Percentiles rank a stretch among this genome's conserved stretches.
Evolutionary conservation across 106 monocot genomes (phyloP).

Genomic region (Hemerocallis citrina): DNA sequence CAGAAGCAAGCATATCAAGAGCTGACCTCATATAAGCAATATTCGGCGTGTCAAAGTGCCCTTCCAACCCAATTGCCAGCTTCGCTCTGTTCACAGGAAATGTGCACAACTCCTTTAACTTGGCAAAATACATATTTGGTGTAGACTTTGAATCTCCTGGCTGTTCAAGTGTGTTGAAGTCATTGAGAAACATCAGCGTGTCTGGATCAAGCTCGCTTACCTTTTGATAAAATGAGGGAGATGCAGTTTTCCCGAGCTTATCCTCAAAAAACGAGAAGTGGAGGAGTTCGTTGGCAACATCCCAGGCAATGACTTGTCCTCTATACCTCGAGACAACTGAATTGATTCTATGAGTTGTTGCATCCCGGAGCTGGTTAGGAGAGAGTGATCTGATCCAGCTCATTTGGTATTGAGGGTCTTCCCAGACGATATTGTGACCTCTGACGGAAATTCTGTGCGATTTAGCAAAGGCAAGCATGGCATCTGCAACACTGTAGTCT

Average conservation of each 20-base stretch:
- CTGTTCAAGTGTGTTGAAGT: slow-evolving; percentile 64
- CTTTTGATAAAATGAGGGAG: slow-evolving; percentile 23
- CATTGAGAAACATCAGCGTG: slow-evolving; percentile 64
- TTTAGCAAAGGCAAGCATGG: slow-evolving; percentile 58
- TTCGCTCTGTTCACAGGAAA: slow-evolving; percentile 6
- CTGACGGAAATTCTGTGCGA: slow-evolving; percentile 39
- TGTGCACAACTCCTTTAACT: slow-evolving; percentile 32
- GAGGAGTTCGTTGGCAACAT: slow-evolving; percentile 80
- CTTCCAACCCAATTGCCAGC: slow-evolving; percentile 61
- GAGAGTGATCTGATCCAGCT: slow-evolving; percentile 42
- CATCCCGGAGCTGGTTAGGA: slow-evolving; percentile 21
- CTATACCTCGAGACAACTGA: slow-evolving; percentile 53
- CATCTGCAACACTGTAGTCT: slow-evolving; percentile 50
- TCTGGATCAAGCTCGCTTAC: slow-evolving; percentile 33
- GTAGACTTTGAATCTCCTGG: slow-evolving; percentile 21
- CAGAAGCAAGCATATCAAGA: slow-evolving; percentile 43
- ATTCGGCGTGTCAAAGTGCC: slow-evolving; percentile 55
- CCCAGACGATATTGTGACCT: slow-evolving; percentile 81
- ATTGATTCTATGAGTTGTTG: slow-evolving; percentile 19
- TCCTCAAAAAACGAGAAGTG: slow-evolving; percentile 55
- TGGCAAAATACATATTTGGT: slow-evolving; percentile 44
- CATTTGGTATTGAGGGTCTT: slow-evolving; percentile 32
- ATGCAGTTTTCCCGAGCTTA: slow-evolving; percentile 29
- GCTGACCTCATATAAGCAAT: slow-evolving; percentile 66
- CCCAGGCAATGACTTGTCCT: slow-evolving; percentile 67